phyloP scores from a whole-genome alignment of 208 protist species.

The Crithidia sp. region DNA sequence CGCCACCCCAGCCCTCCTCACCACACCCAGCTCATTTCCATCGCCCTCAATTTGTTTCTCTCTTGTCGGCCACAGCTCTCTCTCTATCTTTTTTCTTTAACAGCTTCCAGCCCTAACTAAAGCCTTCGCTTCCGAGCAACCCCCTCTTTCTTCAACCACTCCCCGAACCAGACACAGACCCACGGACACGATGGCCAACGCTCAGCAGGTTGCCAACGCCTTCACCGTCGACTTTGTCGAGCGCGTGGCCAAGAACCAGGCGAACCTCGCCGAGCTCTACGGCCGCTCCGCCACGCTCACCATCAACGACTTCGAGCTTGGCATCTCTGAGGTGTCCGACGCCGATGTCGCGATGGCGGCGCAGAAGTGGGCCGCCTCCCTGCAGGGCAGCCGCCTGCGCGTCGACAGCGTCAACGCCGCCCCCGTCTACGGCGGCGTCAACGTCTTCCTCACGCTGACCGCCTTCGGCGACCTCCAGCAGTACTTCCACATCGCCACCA shows the following conservation, averaged over 20 bases:
- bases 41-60: background rate
- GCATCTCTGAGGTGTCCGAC: conserved; percentile 57
- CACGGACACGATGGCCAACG: conserved; percentile 39
- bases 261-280: conserved; percentile 70
- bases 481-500: conserved; percentile 82
- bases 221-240: conserved; percentile 89
- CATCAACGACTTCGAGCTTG: conserved; percentile 86
- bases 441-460: conserved; percentile 65
- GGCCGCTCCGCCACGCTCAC: conserved; percentile 59
- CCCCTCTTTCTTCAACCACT: background rate
- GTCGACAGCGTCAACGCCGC: conserved; percentile 76
- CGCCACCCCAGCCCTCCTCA: background rate
- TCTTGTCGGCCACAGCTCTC: background rate
- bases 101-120: no score
- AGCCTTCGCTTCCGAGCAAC: background rate
- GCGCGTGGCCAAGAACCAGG: conserved; percentile 65
- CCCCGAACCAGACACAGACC: no score
- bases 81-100: background rate
- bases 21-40: background rate
- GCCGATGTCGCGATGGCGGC: conserved; percentile 46
- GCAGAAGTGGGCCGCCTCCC: conserved; percentile 60
- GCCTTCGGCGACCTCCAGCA: conserved; percentile 58
- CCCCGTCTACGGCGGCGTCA: conserved; percentile 74
- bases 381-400: conserved; percentile 68
- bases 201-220: conserved; percentile 77